Conservation (phyloP, 441 rosid species). For the Brassica hybrid region DNA sequence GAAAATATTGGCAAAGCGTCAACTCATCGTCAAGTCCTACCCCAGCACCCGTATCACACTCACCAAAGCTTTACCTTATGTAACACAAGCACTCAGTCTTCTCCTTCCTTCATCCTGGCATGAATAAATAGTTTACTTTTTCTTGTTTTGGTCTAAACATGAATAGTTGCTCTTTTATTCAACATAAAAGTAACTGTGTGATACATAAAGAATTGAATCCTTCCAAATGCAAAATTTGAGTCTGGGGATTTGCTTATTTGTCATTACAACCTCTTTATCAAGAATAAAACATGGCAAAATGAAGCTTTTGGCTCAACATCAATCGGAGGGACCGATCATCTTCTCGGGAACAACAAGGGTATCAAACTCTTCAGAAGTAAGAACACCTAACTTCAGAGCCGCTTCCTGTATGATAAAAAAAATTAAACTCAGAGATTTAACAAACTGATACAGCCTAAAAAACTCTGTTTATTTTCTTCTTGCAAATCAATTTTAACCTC, state of each 20-base stretch:
- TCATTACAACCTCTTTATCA: not conserved
- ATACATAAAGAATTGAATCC: conserved; percentile 12
- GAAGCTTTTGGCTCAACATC: conserved; percentile 31
- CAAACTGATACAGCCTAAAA: too few relatives aligned
- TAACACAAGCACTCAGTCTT: not conserved
- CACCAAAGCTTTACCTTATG: too few relatives aligned
- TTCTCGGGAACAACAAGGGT: conserved; percentile 92
- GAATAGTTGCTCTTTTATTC: not conserved
- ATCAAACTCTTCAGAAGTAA: conserved; percentile 87
- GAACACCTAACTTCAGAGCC: conserved; percentile 75
- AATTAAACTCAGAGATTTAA: not conserved
- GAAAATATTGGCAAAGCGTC: not conserved
- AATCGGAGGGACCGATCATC: conserved; percentile 90
- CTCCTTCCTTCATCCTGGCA: not conserved
- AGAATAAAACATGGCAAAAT: conserved; percentile 7
- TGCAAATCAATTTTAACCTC: not conserved
- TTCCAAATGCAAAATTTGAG: conserved; percentile 2
- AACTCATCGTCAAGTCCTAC: not conserved
- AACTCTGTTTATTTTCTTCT: conserved; percentile 4
- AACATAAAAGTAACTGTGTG: not conserved
- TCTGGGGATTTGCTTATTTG: conserved; percentile 12
- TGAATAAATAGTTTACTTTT: not conserved
- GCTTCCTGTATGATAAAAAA: conserved; percentile 62
- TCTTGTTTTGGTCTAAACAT: too few relatives aligned
- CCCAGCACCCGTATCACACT: not conserved